Percentiles rank a stretch among this genome's conserved stretches.
Conservation (phyloP, 2,329 filamentous ascomycete species). For the Byssothecium circinans region DNA sequence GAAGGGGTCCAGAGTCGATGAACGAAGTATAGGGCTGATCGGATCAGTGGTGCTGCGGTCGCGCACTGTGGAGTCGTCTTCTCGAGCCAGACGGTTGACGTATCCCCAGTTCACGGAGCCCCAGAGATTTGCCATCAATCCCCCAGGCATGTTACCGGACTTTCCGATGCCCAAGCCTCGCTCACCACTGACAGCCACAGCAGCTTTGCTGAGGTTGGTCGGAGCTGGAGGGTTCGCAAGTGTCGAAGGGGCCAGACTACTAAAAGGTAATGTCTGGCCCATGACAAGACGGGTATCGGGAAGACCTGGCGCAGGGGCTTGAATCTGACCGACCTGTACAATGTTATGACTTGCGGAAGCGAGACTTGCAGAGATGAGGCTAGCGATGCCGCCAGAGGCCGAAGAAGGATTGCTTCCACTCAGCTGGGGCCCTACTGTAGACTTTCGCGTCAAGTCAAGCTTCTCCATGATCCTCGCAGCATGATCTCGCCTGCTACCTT, state of each 20-base stretch:
- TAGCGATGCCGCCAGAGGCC: conserved; percentile 71
- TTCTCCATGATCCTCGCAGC: conserved; percentile 89
- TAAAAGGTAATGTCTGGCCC: conserved; percentile 54
- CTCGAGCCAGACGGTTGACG: conserved; percentile 62
- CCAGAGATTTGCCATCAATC: conserved; percentile 92
- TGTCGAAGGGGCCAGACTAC: conserved; percentile 77
- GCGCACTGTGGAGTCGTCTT: conserved; percentile 47
- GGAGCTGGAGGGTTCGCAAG: conserved; percentile 79
- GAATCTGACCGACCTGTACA: conserved; percentile 64
- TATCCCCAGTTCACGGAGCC: conserved; percentile 82
- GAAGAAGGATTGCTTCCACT: conserved; percentile 46
- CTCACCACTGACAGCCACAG: conserved; percentile 79
- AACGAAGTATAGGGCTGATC: conserved; percentile 35
- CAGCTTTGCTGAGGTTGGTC: conserved; percentile 83
- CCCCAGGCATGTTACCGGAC: conserved; percentile 72
- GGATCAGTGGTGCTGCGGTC: conserved; percentile 38
- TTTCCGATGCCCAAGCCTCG: conserved; percentile 66
- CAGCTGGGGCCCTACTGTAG: conserved; percentile 58
- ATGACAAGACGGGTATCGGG: conserved; percentile 41
- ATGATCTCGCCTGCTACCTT: conserved; percentile 75
- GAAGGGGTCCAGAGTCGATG: conserved; percentile 21
- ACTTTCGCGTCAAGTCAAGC: conserved; percentile 83
- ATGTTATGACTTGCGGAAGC: conserved; percentile 74
- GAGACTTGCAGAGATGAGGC: conserved; percentile 79
- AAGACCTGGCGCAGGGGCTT: conserved; percentile 38